These are phyloP conservation scores for Hyphodiscus hymeniophilus DNA, from an alignment of 495 filamentous ascomycete species.

Conservation along the genomic window DNA sequence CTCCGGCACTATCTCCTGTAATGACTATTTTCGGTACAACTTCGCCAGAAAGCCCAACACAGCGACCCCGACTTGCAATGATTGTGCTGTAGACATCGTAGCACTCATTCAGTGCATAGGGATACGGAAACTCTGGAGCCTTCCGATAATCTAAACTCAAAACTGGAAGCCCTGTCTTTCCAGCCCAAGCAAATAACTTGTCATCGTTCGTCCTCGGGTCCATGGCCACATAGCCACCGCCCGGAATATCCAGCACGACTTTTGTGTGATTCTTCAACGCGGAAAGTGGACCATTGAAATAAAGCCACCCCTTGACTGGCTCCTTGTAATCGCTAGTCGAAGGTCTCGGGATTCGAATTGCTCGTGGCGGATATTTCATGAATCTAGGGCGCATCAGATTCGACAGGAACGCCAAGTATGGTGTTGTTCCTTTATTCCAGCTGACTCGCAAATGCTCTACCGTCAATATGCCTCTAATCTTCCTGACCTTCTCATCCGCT, in stretches of 20 bases:
- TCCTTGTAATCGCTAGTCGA: slow-evolving; percentile 69
- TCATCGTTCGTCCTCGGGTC: slow-evolving; percentile 84
- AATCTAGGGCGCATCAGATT: slow-evolving; percentile 66
- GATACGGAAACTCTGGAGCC: slow-evolving; percentile 91
- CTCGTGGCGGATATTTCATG: slow-evolving; percentile 69
- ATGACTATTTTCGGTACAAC: slow-evolving; percentile 66
- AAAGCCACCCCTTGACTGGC: slow-evolving; percentile 81
- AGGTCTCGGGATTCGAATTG: slow-evolving; percentile 77
- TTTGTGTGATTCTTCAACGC: slow-evolving; percentile 68
- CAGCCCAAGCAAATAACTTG: slow-evolving; percentile 84
- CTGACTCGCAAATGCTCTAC: slow-evolving; percentile 87
- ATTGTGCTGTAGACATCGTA: slow-evolving; percentile 89
- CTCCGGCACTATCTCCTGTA: slow-evolving; percentile 88
- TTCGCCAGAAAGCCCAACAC: slow-evolving; percentile 73
- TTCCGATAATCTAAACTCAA: slow-evolving; percentile 91
- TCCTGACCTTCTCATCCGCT: slow-evolving; percentile 95
- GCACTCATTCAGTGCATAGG: slow-evolving; percentile 91
- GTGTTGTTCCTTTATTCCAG: slow-evolving; percentile 89
- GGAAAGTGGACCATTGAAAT: slow-evolving; percentile 81
- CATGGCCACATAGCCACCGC: slow-evolving; percentile 96
- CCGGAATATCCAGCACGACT: slow-evolving; percentile 85
- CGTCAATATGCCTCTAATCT: slow-evolving; percentile 76
- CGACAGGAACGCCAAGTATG: slow-evolving; percentile 66
- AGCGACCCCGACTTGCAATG: slow-evolving; percentile 65
- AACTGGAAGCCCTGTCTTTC: slow-evolving; percentile 72